Evolutionary conservation across 2,329 filamentous ascomycete genomes (phyloP), one percentile per base, ranked within the genome.

Genomic region (Paecilomyces formosus): DNA sequence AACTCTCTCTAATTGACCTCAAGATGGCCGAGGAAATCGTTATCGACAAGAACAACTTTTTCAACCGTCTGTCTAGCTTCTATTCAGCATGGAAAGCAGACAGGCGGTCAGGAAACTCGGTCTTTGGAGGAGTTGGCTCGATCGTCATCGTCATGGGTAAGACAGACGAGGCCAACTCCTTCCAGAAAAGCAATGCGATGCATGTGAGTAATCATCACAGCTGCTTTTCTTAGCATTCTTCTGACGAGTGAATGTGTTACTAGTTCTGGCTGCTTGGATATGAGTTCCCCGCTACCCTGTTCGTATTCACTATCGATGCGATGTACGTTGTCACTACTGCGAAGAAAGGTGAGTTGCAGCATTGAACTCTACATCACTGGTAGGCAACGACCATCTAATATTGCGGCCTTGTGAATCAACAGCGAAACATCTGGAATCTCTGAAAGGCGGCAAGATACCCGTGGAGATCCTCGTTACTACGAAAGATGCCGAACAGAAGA

Each of bases 241-340:
- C 62, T 65, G 54, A 63, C 58, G n/a, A 35, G 26, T 26, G 33
- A 33, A 30, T 39, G 54, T 53, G 61, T 50, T 64, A n/a, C 61
- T 74, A 97, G 92, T 96, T 97, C 77, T 99, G 95, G 95, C 83
- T 99, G 57, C 85, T 99, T 62, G 94, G 94, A 68, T 99, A 99
- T 81, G 94, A 99, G 75, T 99, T 99, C 71, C 94, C 94, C 33
- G 92, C 93, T 45, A 99, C 94, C 0, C 81, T 99, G 63, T 91
- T 99, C 81, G 83, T 99, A 56, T 87, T 99, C 73, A 97, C 93
- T 1, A 79, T 87, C 61, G 94, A 97, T 61, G 86, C 86, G 53
- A 82, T 97, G 67, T 95, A 94, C 77, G 88, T 97, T 60, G 86
- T 99, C 64, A 99, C 94, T 6, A 99, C 94, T 5, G 88, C 90